Evolutionary conservation across 352 stramenopile species (phyloP), one percentile per base, ranked within the genome.

Genomic region (Pythium sp.): DNA sequence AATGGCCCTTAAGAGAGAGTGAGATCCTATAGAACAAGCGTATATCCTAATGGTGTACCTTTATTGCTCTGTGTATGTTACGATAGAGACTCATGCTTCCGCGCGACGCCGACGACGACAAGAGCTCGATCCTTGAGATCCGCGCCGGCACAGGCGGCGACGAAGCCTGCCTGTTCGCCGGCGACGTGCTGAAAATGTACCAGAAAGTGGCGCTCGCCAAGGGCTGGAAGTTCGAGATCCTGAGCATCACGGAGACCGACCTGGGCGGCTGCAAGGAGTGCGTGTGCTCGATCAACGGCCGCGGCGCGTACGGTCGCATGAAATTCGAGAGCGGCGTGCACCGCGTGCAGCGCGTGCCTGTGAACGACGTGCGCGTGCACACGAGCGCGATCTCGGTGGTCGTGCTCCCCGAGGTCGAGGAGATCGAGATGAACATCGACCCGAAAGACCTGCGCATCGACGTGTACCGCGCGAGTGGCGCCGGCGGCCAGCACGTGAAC

Each of bases 401-500:
- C 26, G 93, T 99, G 65, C 91, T 99, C 73, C 96, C 97, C 15
- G 84, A 97, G 62, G 77, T 92, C 12, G 85, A 97, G 49, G 91
- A 91, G 43, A 82, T 93, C 20, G 90, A 96, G 63, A 78, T 89
- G 68, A 63, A 97, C 79, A 82, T 99, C 3, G 90, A 98, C 65
- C 69, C 81, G 22, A 98, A 98, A 69, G 98, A 99, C 72, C 85
- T 99, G 56, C 93, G 97, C 69, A 98, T 99, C 66, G 93, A 98
- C 57, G 98, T 98, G n/a, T 99, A 98, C 79, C 86, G 97, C 28
- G 96, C 94, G 26, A 98, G 96, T 63, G 98, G 98, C 53, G 95
- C 97, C 49, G 98, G 98, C 51, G 97, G 96, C 0, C 98, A 99
- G 84, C 98, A 99, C 77, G 97, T 99, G n/a, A 99, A 99, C 87